A percentile compares a stretch with the other conserved stretches of the same genome.
Evolutionary conservation across 108 stramenopile genomes (phyloP).

Genomic region (Schizochytrium sp.): DNA sequence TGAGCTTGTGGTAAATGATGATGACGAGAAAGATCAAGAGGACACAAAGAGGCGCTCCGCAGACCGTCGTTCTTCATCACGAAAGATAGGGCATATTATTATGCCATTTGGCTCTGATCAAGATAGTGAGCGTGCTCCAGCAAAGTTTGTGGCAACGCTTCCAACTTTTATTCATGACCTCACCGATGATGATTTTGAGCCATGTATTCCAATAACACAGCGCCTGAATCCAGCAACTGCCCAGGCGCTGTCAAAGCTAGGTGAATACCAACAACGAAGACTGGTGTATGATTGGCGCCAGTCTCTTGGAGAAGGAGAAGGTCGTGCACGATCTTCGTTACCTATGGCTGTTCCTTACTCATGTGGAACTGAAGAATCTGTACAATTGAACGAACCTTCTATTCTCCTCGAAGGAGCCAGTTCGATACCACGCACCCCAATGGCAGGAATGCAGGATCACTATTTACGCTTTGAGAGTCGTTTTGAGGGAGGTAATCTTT

Average conservation of each 20-base stretch:
- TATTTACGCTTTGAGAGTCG: conserved; percentile 73
- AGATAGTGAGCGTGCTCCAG: conserved; percentile 6
- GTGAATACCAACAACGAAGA: background rate
- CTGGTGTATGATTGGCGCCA: conserved; percentile 51
- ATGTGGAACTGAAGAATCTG: background rate
- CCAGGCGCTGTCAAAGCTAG: conserved; percentile 8
- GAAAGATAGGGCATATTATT: background rate
- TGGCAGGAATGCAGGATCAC: conserved; percentile 64
- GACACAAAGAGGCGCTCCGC: background rate
- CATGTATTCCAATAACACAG: background rate
- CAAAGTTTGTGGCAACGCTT: conserved; percentile 42
- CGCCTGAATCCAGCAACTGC: background rate
- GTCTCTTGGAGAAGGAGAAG: conserved; percentile 38
- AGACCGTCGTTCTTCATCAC: background rate
- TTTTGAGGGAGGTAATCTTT: conserved; percentile 76
- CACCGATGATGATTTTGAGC: conserved; percentile 25
- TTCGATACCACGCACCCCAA: conserved; percentile 30
- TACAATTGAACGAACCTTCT: background rate
- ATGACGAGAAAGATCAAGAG: background rate
- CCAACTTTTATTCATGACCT: conserved; percentile 24
- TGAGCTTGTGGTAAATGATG: background rate
- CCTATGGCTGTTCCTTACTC: conserved; percentile 11
- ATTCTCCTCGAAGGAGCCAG: background rate
- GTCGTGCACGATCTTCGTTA: conserved; percentile 14
- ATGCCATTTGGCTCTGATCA: background rate